These are phyloP conservation scores for Asterochloris erici DNA, from an alignment of 139 green algal species.

Conservation along the genomic window DNA sequence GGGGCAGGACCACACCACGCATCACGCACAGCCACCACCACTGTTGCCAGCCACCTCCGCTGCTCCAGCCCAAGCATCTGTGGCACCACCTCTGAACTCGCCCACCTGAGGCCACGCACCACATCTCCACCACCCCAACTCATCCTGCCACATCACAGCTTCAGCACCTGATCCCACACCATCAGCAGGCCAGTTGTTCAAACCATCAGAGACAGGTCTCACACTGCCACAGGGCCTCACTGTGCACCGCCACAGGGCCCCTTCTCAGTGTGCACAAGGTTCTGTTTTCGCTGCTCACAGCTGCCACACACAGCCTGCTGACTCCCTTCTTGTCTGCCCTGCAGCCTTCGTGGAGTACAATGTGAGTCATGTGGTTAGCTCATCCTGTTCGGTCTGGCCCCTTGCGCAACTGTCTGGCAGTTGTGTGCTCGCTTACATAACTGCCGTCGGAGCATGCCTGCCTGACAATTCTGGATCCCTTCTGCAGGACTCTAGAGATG, in stretches of 20 bases:
- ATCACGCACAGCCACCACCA: neutral
- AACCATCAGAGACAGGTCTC: neutral
- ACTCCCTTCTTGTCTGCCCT: neutral
- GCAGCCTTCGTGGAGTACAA: constrained; percentile 41
- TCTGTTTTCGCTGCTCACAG: neutral
- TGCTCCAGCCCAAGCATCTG: too few relatives aligned
- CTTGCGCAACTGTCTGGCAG: neutral
- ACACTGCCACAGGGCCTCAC: neutral
- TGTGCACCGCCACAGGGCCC: neutral
- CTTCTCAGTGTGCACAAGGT: neutral
- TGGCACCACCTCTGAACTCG: neutral
- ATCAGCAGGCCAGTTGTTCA: neutral
- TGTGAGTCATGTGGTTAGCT: constrained; percentile 9
- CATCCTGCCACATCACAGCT: neutral
- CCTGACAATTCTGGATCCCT: too few relatives aligned
- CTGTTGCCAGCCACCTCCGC: too few relatives aligned
- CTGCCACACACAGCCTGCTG: neutral
- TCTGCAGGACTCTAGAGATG: constrained; percentile 44
- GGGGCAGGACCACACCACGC: neutral
- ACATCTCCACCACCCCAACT: neutral
- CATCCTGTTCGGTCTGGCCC: neutral
- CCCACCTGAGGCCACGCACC: neutral
- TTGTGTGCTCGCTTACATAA: neutral
- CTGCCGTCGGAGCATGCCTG: neutral
- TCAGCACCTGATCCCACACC: too few relatives aligned